These are phyloP conservation scores for Teratosphaeria pseudoeucalypti DNA, from an alignment of 2,329 filamentous ascomycete genomes.

Conservation along the genomic window DNA sequence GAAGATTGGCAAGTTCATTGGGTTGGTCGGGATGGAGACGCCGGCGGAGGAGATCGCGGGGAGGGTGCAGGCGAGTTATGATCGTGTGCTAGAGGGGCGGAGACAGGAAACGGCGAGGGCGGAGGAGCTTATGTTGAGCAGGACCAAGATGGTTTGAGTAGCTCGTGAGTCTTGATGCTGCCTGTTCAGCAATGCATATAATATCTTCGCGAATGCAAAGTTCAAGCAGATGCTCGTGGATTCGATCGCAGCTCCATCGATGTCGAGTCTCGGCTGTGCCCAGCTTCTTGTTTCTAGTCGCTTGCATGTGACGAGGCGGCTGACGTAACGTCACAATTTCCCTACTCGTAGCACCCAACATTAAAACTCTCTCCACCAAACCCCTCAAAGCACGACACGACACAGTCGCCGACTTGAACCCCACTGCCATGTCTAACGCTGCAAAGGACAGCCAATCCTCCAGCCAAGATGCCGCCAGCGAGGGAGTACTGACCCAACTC, in stretches of 20 bases:
- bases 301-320: not conserved
- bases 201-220: not conserved
- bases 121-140: slow-evolving; percentile 24
- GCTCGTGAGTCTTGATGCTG: not conserved
- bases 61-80: slow-evolving; percentile 27
- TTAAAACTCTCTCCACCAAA: too few relatives aligned
- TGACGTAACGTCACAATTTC: not conserved
- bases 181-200: not conserved
- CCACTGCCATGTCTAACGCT: too few relatives aligned
- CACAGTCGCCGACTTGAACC: too few relatives aligned
- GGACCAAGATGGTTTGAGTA: slow-evolving; percentile 21
- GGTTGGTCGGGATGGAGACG: slow-evolving; percentile 52
- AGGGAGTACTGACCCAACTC: not conserved
- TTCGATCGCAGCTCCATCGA: not conserved
- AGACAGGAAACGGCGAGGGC: slow-evolving; percentile 23
- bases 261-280: not conserved
- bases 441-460: too few relatives aligned
- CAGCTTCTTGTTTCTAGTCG: too few relatives aligned
- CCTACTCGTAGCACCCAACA: too few relatives aligned
- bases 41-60: slow-evolving; percentile 38
- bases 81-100: slow-evolving; percentile 20
- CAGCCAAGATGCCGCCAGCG: too few relatives aligned
- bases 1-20: slow-evolving; percentile 64
- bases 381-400: too few relatives aligned
- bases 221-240: too few relatives aligned